A percentile compares a stretch with the other conserved stretches of the same genome.
phyloP scores from a whole-genome alignment of 768 basidiomycete genomes.

The Lactarius quietus region DNA sequence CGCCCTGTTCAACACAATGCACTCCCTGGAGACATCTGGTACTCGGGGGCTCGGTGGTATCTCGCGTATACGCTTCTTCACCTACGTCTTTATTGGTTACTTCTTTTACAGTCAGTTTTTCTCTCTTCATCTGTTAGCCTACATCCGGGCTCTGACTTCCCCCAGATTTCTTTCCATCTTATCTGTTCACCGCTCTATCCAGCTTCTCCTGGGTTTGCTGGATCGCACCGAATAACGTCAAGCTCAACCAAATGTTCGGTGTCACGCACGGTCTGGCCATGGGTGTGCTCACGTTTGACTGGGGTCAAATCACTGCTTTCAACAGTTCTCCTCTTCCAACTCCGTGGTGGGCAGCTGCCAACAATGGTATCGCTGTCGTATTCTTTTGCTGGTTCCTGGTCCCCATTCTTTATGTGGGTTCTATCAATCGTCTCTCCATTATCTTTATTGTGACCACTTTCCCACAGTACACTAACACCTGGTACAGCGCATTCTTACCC shows the following conservation, averaged over 20 bases:
- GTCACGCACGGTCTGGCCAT: slow-evolving; percentile 44
- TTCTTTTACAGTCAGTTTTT: slow-evolving; percentile 50
- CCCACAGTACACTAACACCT: slow-evolving; percentile 52
- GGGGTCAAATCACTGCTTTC: too few relatives aligned
- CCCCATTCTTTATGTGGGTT: too few relatives aligned
- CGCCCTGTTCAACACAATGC: too few relatives aligned
- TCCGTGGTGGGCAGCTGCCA: too few relatives aligned
- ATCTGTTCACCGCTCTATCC: slow-evolving; percentile 29
- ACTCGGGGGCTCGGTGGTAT: slow-evolving; percentile 37
- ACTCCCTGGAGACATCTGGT: too few relatives aligned
- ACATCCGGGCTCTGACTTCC: not conserved
- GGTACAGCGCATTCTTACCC: slow-evolving; percentile 32
- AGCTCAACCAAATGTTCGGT: slow-evolving; percentile 75
- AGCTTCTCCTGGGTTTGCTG: slow-evolving; percentile 50
- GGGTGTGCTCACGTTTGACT: slow-evolving; percentile 53
- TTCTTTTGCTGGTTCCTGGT: too few relatives aligned
- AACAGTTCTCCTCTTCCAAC: too few relatives aligned
- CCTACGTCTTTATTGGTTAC: slow-evolving; percentile 38
- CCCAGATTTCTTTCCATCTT: slow-evolving; percentile 12
- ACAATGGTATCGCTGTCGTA: too few relatives aligned
- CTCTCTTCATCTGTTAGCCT: slow-evolving; percentile 57
- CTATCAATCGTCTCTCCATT: too few relatives aligned
- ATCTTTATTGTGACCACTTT: too few relatives aligned
- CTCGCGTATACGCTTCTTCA: slow-evolving; percentile 52
- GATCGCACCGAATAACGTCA: slow-evolving; percentile 68